phyloP scores from a whole-genome alignment of 371 early-diverging fungal species.

The Rhizopus sp. region DNA sequence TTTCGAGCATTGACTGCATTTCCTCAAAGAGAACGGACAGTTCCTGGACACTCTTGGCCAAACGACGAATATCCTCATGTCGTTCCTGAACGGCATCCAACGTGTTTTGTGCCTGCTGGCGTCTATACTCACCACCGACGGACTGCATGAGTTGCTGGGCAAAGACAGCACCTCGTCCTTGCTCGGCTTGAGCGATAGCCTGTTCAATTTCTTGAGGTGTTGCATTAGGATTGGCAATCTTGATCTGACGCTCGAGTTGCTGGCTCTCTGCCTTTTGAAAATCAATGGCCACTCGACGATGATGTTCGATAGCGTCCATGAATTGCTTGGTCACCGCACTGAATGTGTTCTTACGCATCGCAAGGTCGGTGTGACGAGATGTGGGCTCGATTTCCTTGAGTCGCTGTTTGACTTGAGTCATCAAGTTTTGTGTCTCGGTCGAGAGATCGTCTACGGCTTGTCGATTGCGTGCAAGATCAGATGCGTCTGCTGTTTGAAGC shows the following conservation, averaged over 20 bases:
- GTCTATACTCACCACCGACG: conserved; percentile 38
- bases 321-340: conserved; percentile 43
- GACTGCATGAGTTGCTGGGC: conserved; percentile 48
- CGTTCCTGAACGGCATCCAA: conserved; percentile 53
- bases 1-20: conserved; percentile 48
- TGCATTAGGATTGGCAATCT: conserved; percentile 50
- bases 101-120: conserved; percentile 44
- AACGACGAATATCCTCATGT: conserved; percentile 49
- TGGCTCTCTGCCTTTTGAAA: conserved; percentile 47
- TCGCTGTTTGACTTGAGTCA: conserved; percentile 47
- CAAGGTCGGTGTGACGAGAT: conserved; percentile 41
- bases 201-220: conserved; percentile 48
- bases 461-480: conserved; percentile 31
- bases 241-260: conserved; percentile 50
- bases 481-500: conserved; percentile 47
- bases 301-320: conserved; percentile 46
- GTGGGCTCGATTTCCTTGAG: conserved; percentile 51
- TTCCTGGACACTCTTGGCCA: conserved; percentile 50
- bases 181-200: conserved; percentile 44
- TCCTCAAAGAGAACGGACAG: conserved; percentile 45
- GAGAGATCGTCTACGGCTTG: conserved; percentile 29
- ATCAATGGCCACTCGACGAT: conserved; percentile 43
- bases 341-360: conserved; percentile 50
- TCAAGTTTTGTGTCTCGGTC: conserved; percentile 37
- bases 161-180: conserved; percentile 49